Percentiles rank a stretch among this genome's conserved stretches.
Evolutionary conservation across 2,329 filamentous ascomycete species (phyloP).

Genomic region (Fusarium sp.): DNA sequence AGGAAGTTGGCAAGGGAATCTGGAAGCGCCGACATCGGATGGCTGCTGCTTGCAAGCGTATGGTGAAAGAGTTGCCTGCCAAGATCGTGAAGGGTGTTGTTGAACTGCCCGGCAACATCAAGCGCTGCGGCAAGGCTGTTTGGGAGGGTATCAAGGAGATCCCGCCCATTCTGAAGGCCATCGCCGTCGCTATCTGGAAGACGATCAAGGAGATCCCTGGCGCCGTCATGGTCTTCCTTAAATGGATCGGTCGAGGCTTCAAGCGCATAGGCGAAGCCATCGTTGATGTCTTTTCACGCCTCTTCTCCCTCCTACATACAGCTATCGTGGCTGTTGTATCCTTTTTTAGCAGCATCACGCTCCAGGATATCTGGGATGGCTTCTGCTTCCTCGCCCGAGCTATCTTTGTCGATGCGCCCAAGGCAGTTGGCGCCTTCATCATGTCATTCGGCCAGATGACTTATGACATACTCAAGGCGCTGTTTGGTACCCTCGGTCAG

Average conservation of each 20-base stretch:
- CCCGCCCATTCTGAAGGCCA: slow-evolving; percentile 12
- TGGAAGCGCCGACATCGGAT: slow-evolving; percentile 47
- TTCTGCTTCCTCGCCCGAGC: slow-evolving; percentile 45
- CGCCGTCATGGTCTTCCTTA: slow-evolving; percentile 39
- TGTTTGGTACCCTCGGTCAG: slow-evolving; percentile 49
- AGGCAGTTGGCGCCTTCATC: slow-evolving; percentile 43
- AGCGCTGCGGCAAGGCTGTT: slow-evolving; percentile 8
- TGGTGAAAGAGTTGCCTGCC: slow-evolving; percentile 44
- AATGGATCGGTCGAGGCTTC: slow-evolving; percentile 49
- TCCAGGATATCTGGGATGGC: slow-evolving; percentile 55
- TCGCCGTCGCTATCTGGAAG: slow-evolving; percentile 29
- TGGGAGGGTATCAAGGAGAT: slow-evolving; percentile 41
- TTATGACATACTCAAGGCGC: slow-evolving; percentile 43
- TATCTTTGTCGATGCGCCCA: slow-evolving; percentile 49
- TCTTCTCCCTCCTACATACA: slow-evolving; percentile 53
- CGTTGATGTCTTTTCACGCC: slow-evolving; percentile 37
- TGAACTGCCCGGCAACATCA: slow-evolving; percentile 25
- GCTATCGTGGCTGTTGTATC: slow-evolving; percentile 47
- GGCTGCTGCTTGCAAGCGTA: slow-evolving; percentile 46
- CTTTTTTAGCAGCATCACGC: slow-evolving; percentile 52
- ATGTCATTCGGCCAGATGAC: slow-evolving; percentile 36
- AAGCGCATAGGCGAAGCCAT: slow-evolving; percentile 43
- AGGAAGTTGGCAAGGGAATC: slow-evolving; percentile 10
- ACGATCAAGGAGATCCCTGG: slow-evolving; percentile 34
- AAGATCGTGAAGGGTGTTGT: slow-evolving; percentile 37